A percentile compares a stretch with the other conserved stretches of the same genome.
These are phyloP conservation scores for Spencermartinsiella ligniputridi DNA, from an alignment of 1,139 yeast species.

Conservation along the genomic window DNA sequence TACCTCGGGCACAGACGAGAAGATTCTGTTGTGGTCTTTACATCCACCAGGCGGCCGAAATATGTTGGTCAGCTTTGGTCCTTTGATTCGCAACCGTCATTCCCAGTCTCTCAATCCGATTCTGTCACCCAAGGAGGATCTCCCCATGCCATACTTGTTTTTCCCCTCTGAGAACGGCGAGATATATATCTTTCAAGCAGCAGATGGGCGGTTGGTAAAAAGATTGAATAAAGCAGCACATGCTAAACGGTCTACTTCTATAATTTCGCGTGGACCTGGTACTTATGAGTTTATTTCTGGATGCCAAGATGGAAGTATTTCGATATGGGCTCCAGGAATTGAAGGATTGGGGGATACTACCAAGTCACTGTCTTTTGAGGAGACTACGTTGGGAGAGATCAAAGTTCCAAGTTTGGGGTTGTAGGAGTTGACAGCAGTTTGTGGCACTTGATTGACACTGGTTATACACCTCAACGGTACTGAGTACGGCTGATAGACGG, in stretches of 20 bases:
- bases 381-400: neutral
- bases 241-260: conserved; percentile 42
- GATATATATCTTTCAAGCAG: conserved; percentile 55
- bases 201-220: conserved; percentile 59
- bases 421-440: no score
- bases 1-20: conserved; percentile 74
- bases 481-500: no score
- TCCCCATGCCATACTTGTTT: conserved; percentile 53
- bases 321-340: conserved; percentile 27
- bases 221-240: conserved; percentile 38
- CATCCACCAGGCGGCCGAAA: conserved; percentile 45
- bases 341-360: neutral
- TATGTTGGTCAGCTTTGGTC: conserved; percentile 71
- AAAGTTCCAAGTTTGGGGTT: neutral
- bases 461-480: no score
- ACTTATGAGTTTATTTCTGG: conserved; percentile 31
- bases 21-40: conserved; percentile 71
- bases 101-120: conserved; percentile 39
- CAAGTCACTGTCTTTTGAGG: neutral
- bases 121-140: conserved; percentile 35
- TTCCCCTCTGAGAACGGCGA: conserved; percentile 82
- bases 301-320: conserved; percentile 33
- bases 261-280: conserved; percentile 45
- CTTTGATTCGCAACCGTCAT: conserved; percentile 62
- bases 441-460: no score